These are phyloP conservation scores for Chaetomium strumarium DNA, from an alignment of 2,329 filamentous ascomycete genomes.

Conservation along the genomic window DNA sequence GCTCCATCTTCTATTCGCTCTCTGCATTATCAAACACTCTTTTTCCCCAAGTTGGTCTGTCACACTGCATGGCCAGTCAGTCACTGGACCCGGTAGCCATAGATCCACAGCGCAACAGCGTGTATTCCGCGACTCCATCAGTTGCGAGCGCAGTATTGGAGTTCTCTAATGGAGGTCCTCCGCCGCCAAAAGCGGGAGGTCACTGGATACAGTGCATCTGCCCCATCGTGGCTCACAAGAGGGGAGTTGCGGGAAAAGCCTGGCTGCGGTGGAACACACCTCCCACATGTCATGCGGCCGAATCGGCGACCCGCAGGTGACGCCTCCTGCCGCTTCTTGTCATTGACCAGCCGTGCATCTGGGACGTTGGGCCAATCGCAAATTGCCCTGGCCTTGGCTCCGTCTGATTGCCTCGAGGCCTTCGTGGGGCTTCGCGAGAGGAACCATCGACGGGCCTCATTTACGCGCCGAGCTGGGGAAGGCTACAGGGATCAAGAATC, in stretches of 20 bases:
- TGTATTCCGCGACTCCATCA: conserved; percentile 20
- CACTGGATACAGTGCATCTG: conserved; percentile 18
- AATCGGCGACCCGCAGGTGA: conserved; percentile 29
- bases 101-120: conserved; percentile 37
- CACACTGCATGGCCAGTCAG: conserved; percentile 40
- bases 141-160: conserved; percentile 32
- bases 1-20: conserved; percentile 17
- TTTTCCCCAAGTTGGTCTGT: conserved; percentile 22
- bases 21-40: neutral
- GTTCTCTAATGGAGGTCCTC: conserved; percentile 12
- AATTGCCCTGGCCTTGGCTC: conserved; percentile 29
- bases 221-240: too few relatives aligned
- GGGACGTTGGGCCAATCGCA: conserved; percentile 21
- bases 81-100: conserved; percentile 40
- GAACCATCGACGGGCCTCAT: conserved; percentile 43
- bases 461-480: conserved; percentile 45
- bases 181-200: conserved; percentile 5
- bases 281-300: conserved; percentile 29
- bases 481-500: conserved; percentile 35
- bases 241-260: conserved; percentile 20
- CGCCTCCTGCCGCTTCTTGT: conserved; percentile 14
- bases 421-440: conserved; percentile 35
- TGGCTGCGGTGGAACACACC: conserved; percentile 30
- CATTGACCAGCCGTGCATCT: conserved; percentile 19
- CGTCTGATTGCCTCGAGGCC: conserved; percentile 43